Percentiles rank a stretch among this genome's conserved stretches.
These are phyloP conservation scores for Termitomyces heimii DNA, from an alignment of 768 basidiomycete genomes.

Conservation along the genomic window DNA sequence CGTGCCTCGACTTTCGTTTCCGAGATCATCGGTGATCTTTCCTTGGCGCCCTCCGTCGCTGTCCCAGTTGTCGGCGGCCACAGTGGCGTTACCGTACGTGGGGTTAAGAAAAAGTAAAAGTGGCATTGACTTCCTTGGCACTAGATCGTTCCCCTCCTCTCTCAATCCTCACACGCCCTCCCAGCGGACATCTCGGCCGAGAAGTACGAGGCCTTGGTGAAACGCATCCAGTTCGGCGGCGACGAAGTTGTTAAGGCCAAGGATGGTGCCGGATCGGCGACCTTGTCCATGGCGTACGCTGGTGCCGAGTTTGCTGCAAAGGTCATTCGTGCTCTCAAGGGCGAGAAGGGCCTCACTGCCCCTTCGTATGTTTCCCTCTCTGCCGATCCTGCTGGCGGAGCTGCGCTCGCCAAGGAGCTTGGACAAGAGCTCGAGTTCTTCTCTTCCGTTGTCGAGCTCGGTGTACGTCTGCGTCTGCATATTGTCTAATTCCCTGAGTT, in stretches of 20 bases:
- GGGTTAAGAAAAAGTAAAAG: background rate
- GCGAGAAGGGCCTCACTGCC: slow-evolving; percentile 81
- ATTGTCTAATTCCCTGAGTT: background rate
- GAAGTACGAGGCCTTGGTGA: slow-evolving; percentile 54
- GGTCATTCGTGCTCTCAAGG: slow-evolving; percentile 77
- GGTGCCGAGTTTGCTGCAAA: slow-evolving; percentile 86
- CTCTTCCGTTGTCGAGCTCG: slow-evolving; percentile 83
- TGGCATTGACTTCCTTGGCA: background rate
- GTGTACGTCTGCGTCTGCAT: slow-evolving; percentile 45
- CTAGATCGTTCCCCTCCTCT: slow-evolving; percentile 90
- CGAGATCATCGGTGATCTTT: slow-evolving; percentile 62
- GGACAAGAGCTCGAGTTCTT: slow-evolving; percentile 80
- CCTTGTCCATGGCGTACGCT: slow-evolving; percentile 95
- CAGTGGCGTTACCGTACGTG: slow-evolving; percentile 79
- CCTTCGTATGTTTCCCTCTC: slow-evolving; percentile 81
- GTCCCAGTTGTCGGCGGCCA: slow-evolving; percentile 96
- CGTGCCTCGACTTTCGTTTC: slow-evolving; percentile 96
- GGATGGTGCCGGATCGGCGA: slow-evolving; percentile 89
- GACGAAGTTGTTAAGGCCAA: slow-evolving; percentile 99
- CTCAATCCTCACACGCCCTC: slow-evolving; percentile 78
- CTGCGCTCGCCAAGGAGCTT: slow-evolving; percentile 74
- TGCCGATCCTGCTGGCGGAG: slow-evolving; percentile 65
- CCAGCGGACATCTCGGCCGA: slow-evolving; percentile 47
- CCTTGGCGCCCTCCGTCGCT: slow-evolving; percentile 52
- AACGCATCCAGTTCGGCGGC: slow-evolving; percentile 92